phyloP scores from a whole-genome alignment of 1,139 yeast species.

The Blastobotrys indianensis region DNA sequence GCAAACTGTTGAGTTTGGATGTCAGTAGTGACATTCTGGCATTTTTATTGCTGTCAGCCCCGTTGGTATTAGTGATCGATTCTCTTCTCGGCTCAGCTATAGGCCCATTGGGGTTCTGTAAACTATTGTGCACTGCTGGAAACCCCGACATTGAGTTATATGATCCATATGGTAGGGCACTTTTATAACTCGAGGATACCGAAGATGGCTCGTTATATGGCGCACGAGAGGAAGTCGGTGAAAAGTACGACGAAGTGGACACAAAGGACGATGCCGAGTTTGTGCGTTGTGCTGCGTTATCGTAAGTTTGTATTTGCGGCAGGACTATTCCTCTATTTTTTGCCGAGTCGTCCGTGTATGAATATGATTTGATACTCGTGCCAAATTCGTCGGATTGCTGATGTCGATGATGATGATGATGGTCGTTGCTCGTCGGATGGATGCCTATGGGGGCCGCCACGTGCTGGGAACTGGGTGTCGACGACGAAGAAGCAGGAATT shows the following conservation, averaged over 20 bases:
- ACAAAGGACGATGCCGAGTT: constrained; percentile 10
- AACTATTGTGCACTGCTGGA: not conserved
- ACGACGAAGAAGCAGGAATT: not conserved
- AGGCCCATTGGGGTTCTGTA: not conserved
- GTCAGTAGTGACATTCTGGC: constrained; percentile 13
- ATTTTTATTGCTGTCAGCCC: constrained; percentile 11
- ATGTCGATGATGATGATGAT: no score
- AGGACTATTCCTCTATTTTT: not conserved
- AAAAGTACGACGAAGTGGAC: constrained; percentile 23
- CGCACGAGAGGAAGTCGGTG: constrained; percentile 28
- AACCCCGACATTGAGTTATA: not conserved
- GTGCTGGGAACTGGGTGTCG: constrained; percentile 4
- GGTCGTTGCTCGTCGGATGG: constrained; percentile 10
- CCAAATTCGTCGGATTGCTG: not conserved
- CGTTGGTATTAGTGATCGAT: constrained; percentile 14
- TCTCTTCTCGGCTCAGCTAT: no score
- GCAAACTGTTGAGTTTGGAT: constrained; percentile 13
- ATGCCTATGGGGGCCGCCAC: constrained; percentile 21
- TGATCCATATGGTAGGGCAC: constrained; percentile 14
- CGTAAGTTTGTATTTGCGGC: constrained; percentile 12
- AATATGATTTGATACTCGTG: not conserved
- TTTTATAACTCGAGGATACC: constrained; percentile 29
- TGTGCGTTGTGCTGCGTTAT: not conserved
- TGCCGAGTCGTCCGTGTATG: not conserved
- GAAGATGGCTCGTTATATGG: constrained; percentile 29